Percentiles rank a stretch among this genome's conserved stretches.
phyloP scores from a whole-genome alignment of 169 alveolate species.

The Babesia gibsoni region DNA sequence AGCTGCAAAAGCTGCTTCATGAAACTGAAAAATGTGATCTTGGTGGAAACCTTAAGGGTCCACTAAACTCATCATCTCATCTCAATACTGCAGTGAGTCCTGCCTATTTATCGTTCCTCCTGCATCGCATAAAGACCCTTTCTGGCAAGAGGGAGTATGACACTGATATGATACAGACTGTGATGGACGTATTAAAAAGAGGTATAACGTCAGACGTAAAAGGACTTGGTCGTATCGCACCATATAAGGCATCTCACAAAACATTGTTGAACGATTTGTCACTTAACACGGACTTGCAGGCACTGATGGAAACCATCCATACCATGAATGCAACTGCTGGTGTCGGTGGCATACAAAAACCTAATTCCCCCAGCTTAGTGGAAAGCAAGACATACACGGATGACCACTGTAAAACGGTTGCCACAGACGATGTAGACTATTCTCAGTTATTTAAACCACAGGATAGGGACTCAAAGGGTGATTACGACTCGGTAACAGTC shows the following conservation, averaged over 20 bases:
- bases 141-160: not conserved
- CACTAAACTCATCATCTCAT: too few species aligned
- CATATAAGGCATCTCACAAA: slow-evolving; percentile 1
- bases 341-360: too few species aligned
- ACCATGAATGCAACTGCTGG: not conserved
- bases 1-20: not conserved
- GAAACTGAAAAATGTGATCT: too few species aligned
- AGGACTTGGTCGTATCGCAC: not conserved
- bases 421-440: too few species aligned
- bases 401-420: too few species aligned
- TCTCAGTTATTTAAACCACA: too few species aligned
- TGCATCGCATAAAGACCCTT: not conserved
- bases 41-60: too few species aligned
- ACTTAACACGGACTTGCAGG: not conserved
- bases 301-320: not conserved
- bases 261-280: slow-evolving; percentile 1
- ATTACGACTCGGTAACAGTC: not conserved
- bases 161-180: not conserved
- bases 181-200: not conserved
- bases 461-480: too few species aligned
- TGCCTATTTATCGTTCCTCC: slow-evolving; percentile 13
- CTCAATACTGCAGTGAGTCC: not conserved
- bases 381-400: too few species aligned
- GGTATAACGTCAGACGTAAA: not conserved
- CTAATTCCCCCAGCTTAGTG: too few species aligned